Evolutionary conservation across 495 filamentous ascomycete genomes (phyloP).

Genomic region (Glonium stellatum): DNA sequence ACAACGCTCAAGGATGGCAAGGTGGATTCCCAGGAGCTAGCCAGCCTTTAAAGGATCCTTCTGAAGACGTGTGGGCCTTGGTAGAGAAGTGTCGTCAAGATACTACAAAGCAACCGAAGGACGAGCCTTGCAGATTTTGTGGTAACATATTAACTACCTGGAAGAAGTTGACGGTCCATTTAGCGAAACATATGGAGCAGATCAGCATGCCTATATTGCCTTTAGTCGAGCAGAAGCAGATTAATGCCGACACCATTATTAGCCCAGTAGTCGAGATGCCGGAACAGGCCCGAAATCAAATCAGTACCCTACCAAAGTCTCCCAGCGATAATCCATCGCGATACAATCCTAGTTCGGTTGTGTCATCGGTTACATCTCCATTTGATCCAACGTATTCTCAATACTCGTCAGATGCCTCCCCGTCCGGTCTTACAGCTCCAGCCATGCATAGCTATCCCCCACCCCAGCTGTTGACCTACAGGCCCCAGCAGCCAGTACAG

Average conservation of each 20-base stretch:
- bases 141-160: constrained; percentile 73
- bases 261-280: constrained; percentile 26
- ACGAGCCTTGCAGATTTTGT: constrained; percentile 91
- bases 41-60: constrained; percentile 41
- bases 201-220: constrained; percentile 79
- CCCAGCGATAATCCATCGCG: constrained; percentile 25
- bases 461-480: constrained; percentile 18
- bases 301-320: constrained; percentile 18
- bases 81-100: constrained; percentile 75
- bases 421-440: constrained; percentile 1
- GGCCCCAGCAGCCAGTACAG: constrained; percentile 10
- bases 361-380: constrained; percentile 13
- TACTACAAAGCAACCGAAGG: constrained; percentile 54
- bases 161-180: constrained; percentile 91
- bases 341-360: constrained; percentile 17
- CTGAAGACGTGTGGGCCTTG: constrained; percentile 59
- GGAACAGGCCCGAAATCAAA: constrained; percentile 16
- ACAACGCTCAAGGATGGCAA: constrained; percentile 6
- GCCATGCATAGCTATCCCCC: constrained; percentile 31
- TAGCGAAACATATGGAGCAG: constrained; percentile 96
- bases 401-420: constrained; percentile 11
- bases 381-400: constrained; percentile 20
- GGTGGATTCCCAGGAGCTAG: constrained; percentile 43
- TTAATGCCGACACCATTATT: constrained; percentile 26
- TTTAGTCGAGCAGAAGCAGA: constrained; percentile 49